Conservation (phyloP, 305 asterid genomes). For the Solanum aculeatissimum region DNA sequence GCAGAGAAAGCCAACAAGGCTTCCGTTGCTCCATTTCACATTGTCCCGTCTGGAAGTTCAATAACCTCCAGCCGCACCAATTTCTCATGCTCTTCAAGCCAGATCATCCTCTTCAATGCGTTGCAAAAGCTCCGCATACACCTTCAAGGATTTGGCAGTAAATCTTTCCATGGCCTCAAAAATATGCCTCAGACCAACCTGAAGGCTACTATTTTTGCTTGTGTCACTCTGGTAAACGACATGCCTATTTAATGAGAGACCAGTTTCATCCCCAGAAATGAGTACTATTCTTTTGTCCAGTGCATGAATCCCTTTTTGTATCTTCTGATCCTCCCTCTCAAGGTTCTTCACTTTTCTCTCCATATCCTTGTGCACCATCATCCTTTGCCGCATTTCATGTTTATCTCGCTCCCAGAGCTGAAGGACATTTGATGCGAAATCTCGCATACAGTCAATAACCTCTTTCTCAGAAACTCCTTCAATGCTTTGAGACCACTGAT, state of each 20-base stretch:
- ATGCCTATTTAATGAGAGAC: slow-evolving; percentile 39
- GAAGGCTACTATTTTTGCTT: slow-evolving; percentile 51
- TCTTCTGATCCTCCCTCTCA: slow-evolving; percentile 79
- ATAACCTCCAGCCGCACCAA: slow-evolving; percentile 14
- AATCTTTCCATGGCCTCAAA: slow-evolving; percentile 88
- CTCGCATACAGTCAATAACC: slow-evolving; percentile 68
- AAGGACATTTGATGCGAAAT: slow-evolving; percentile 54
- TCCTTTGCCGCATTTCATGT: slow-evolving; percentile 58
- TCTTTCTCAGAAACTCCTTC: slow-evolving; percentile 76
- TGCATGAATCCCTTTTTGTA: slow-evolving; percentile 77
- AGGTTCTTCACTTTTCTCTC: slow-evolving; percentile 70
- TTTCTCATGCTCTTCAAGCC: slow-evolving; percentile 24
- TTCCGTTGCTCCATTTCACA: not conserved
- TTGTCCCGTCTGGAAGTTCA: not conserved
- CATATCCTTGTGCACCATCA: slow-evolving; percentile 49
- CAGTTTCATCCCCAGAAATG: slow-evolving; percentile 35
- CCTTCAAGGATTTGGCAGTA: slow-evolving; percentile 45
- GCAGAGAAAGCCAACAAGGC: not conserved
- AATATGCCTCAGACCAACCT: slow-evolving; percentile 57
- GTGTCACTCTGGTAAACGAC: slow-evolving; percentile 82
- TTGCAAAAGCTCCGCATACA: slow-evolving; percentile 63
- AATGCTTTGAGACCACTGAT: slow-evolving; percentile 81
- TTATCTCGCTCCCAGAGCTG: slow-evolving; percentile 80
- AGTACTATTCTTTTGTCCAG: slow-evolving; percentile 58
- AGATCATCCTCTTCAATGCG: slow-evolving; percentile 71